Percentiles rank a stretch among this genome's conserved stretches.
phyloP scores from a whole-genome alignment of 176 grass and related monocot genomes.

The Paspalum notatum region DNA sequence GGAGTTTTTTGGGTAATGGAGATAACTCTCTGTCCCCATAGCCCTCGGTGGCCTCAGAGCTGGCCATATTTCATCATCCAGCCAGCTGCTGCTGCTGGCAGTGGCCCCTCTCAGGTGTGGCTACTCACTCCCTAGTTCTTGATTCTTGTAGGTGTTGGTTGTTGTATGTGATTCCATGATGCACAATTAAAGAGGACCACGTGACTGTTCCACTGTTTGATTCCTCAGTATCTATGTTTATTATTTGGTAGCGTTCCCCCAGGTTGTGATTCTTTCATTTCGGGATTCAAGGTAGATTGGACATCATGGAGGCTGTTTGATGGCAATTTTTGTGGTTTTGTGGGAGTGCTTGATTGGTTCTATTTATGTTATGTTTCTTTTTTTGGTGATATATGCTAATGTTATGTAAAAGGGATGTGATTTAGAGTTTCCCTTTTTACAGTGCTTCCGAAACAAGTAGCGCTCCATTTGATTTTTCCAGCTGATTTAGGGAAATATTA shows the following conservation, averaged over 20 bases:
- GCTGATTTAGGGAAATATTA: constrained; percentile 26
- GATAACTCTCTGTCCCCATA: constrained; percentile 41
- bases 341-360: background rate
- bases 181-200: background rate
- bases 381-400: background rate
- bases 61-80: background rate
- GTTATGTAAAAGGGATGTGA: background rate
- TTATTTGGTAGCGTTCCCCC: background rate
- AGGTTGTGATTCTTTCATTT: background rate
- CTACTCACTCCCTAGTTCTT: background rate
- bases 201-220: background rate
- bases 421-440: background rate
- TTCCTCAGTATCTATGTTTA: background rate
- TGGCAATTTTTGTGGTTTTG: background rate
- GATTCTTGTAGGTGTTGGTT: background rate
- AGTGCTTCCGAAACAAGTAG: background rate
- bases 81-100: background rate
- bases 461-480: background rate
- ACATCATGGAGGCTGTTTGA: background rate
- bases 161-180: background rate
- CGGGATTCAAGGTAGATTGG: background rate
- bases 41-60: constrained; percentile 5
- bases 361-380: background rate
- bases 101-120: constrained; percentile 25
- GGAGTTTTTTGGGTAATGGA: constrained; percentile 30